Conservation (phyloP, 768 basidiomycete genomes). For the Postia placenta region DNA sequence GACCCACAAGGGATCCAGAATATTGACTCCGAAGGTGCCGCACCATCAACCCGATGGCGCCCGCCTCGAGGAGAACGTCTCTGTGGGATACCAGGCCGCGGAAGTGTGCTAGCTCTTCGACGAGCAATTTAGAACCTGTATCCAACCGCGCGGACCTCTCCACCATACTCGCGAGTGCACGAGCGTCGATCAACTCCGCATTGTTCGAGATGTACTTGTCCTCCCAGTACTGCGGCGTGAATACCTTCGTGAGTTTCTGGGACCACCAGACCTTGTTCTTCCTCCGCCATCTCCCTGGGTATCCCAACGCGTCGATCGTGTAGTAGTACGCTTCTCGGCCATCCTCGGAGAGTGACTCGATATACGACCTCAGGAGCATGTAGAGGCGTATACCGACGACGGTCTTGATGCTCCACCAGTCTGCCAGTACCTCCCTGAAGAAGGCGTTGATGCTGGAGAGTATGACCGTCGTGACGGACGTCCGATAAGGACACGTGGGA, state of each 20-base stretch:
- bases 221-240: not conserved
- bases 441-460: not conserved
- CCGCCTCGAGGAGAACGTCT: not conserved
- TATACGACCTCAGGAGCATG: too few relatives aligned
- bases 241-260: too few relatives aligned
- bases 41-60: not conserved
- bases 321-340: too few relatives aligned
- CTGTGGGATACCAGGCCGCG: not conserved
- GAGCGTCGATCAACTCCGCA: not conserved
- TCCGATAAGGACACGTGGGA: constrained; percentile 16
- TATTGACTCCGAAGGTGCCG: not conserved
- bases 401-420: too few relatives aligned
- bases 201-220: not conserved
- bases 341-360: too few relatives aligned
- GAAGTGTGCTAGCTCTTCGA: not conserved
- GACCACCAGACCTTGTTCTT: too few relatives aligned
- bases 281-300: too few relatives aligned
- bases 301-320: too few relatives aligned
- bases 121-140: not conserved
- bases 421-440: not conserved
- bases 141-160: not conserved
- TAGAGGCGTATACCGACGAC: too few relatives aligned
- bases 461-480: constrained; percentile 10
- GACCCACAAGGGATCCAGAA: not conserved
- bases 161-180: not conserved